Conservation (phyloP, 352 stramenopile genomes). For the Pythium rhizo-oryzae region DNA sequence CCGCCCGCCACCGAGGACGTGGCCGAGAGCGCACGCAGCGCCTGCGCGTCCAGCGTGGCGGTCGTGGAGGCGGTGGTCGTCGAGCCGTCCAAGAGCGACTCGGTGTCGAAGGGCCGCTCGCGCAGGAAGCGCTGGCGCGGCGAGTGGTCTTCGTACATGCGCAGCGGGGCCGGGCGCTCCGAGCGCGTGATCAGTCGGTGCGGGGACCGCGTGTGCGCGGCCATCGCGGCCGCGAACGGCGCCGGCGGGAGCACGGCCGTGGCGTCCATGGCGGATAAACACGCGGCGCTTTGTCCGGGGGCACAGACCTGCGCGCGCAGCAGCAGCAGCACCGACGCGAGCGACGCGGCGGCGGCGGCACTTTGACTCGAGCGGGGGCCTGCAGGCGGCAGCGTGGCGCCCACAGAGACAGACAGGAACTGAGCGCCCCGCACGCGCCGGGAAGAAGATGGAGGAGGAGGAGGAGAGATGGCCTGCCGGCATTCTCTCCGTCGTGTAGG, state of each 20-base stretch:
- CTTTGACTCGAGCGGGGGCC: neutral
- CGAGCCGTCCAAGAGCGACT: slow-evolving; percentile 3
- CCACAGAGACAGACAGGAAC: slow-evolving; percentile 11
- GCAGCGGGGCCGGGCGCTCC: neutral
- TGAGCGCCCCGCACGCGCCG: too few species aligned
- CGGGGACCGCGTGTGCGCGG: neutral
- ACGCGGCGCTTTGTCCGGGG: neutral
- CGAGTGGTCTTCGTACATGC: slow-evolving; percentile 1
- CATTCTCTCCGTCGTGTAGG: neutral
- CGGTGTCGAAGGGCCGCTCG: neutral
- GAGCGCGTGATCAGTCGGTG: slow-evolving; percentile 3
- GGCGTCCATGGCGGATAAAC: slow-evolving; percentile 4
- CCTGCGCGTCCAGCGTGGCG: neutral
- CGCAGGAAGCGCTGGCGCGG: neutral
- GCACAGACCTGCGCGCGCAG: slow-evolving; percentile 1
- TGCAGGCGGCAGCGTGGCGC: neutral
- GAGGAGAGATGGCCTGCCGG: neutral
- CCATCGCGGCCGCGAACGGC: neutral
- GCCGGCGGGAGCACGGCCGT: slow-evolving; percentile 4
- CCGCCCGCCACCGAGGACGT: slow-evolving; percentile 2
- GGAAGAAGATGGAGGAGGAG: neutral
- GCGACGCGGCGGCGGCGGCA: neutral
- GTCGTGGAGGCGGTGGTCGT: neutral
- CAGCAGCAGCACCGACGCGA: neutral
- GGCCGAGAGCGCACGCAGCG: slow-evolving; percentile 3